These are phyloP conservation scores for Lipomyces sp. DNA, from an alignment of 805 yeast species.

Conservation along the genomic window DNA sequence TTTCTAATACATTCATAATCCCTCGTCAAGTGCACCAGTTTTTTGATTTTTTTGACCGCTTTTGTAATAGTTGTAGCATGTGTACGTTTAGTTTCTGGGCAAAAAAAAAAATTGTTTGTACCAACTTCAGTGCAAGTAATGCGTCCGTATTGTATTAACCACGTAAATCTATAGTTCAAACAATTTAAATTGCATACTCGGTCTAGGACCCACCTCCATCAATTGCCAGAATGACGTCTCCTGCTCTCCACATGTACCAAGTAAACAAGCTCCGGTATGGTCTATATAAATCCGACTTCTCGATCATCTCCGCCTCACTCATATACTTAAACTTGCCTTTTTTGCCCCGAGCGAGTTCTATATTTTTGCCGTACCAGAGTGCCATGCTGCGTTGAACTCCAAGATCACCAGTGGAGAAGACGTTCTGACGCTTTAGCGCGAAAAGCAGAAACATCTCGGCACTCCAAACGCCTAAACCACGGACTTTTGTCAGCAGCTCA, in stretches of 20 bases:
- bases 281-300: slow-evolving; percentile 59
- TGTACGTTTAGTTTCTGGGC: not conserved
- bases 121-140: too few species aligned
- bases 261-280: slow-evolving; percentile 57
- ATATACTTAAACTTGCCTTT: slow-evolving; percentile 47
- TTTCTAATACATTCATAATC: not conserved
- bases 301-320: slow-evolving; percentile 62
- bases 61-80: not conserved
- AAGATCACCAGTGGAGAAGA: slow-evolving; percentile 77
- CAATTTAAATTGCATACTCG: too few species aligned
- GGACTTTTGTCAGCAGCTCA: slow-evolving; percentile 56
- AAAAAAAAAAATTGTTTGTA: not conserved
- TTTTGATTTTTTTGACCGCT: not conserved
- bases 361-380: slow-evolving; percentile 60
- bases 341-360: slow-evolving; percentile 49
- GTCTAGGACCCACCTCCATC: slow-evolving; percentile 18
- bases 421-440: slow-evolving; percentile 66
- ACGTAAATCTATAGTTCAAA: too few species aligned
- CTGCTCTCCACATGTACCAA: slow-evolving; percentile 39
- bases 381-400: slow-evolving; percentile 86
- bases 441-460: slow-evolving; percentile 85
- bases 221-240: slow-evolving; percentile 33
- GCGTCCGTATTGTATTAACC: too few species aligned
- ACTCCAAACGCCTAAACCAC: slow-evolving; percentile 84
- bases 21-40: not conserved